Evolutionary conservation across 345 rosid genomes (phyloP), one percentile per base, ranked within the genome.

Genomic region (Eucalyptus erythrocorys): DNA sequence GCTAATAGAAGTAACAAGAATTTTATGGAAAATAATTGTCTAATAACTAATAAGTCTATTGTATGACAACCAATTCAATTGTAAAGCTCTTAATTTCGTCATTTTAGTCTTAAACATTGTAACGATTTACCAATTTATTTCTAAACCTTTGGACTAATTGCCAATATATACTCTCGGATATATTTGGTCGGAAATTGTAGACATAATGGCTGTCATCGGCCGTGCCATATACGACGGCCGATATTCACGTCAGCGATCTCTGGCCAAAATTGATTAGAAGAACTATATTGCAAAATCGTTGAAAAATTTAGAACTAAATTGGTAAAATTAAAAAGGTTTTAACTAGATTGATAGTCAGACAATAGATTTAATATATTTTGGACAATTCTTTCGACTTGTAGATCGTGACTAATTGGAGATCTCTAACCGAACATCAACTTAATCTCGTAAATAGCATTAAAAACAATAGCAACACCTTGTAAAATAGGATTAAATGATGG

Each of bases 281-380:
- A 30, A 61, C 34, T 61, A 61, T 8, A 3, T 30, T 61, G 34
- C 16, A 30, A 61, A 61, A 61, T 30, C 2, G 1, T 61, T 4
- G 13, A 27, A 61, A 61, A 3, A 1, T 61, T 61, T 59, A 11
- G 0, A 1, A 27, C 1, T 61, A 61, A 57, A 61, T 61, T 61
- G 17, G 14, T 6, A 61, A 64, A n/a, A 64, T 64, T 64, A 8
- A 64, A 30, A 61, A n/a, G 19, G 14, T n/a, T 64, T 7, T 64
- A 16, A 64, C 10, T n/a, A 7, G 34, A 15, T n/a, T n/a, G 21
- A 14, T 1, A 1, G 0, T 3, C 0, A 0, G 3, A n/a, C 19
- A 64, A 64, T 4, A 14, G 21, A 8, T n/a, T 64, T n/a, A n/a
- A 8, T 32, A 64, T 10, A 8, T 64, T 64, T 64, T 14, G 37